phyloP scores from a whole-genome alignment of 768 basidiomycete genomes.

The Lentinus brumalis region DNA sequence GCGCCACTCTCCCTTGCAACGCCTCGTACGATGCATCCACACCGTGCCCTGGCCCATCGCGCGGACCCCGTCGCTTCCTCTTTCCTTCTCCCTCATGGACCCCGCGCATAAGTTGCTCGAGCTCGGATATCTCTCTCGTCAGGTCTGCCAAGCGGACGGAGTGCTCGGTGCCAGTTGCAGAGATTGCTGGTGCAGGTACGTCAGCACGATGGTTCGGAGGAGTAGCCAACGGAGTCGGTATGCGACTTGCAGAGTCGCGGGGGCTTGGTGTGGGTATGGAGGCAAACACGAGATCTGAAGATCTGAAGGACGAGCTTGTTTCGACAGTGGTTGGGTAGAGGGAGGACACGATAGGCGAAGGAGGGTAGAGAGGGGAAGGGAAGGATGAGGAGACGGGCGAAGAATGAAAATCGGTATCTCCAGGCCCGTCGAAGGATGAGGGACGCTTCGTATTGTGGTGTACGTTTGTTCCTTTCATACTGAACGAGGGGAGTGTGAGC shows the following conservation, averaged over 20 bases:
- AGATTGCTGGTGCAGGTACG: slow-evolving; percentile 12
- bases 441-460: not conserved
- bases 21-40: not conserved
- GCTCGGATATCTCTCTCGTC: slow-evolving; percentile 5
- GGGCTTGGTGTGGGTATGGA: not conserved
- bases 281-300: not conserved
- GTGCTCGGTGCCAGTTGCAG: slow-evolving; percentile 10
- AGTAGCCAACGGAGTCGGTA: not conserved
- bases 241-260: not conserved
- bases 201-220: slow-evolving; percentile 11
- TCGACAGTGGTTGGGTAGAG: not conserved
- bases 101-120: slow-evolving; percentile 9
- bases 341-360: not conserved
- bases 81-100: not conserved
- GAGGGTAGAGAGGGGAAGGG: not conserved
- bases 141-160: slow-evolving; percentile 11
- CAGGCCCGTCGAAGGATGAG: not conserved
- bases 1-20: slow-evolving; percentile 3
- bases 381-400: not conserved
- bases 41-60: not conserved
- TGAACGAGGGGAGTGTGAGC: not conserved
- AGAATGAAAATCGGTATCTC: not conserved
- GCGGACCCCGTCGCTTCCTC: not conserved
- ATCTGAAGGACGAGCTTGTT: no score
- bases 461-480: not conserved